Base-by-base conservation (phyloP, 805 yeast genomes). In the Kregervanrija delftensis region DNA sequence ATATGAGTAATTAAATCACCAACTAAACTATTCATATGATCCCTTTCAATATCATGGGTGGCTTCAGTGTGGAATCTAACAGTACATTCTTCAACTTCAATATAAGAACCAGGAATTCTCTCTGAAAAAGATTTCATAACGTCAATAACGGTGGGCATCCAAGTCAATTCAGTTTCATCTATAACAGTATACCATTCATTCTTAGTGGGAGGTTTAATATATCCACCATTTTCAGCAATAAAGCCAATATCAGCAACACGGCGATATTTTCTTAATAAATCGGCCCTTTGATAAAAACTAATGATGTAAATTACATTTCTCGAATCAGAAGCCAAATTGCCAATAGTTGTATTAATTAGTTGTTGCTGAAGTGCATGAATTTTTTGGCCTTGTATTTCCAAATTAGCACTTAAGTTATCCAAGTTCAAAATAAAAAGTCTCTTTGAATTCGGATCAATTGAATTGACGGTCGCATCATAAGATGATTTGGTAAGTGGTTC, bases 151-250 rank as follows among this genome's bases (percentile, higher is more conserved):
- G 76, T 72, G 3, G 73, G 71, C 61, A 80, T 72, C 89, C 91
- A 84, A 14, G 66, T 66, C 50, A 73, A 63, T 43, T 71, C 68
- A 30, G 69, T 75, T 48, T 77, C 77, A 46, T 77, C 76, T 30
- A 79, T 77, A 16, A 83, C 68, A 2, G 83, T 72, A 40, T 74
- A 64, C 95, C 95, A 87, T 11, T 68, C 63, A 12, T 68, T 63
- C 28, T 67, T 51, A 15, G 76, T 72, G 12, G 74, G 73, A 14
- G 78, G 56, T 59, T 76, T 81, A 32, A 91, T 72, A 55, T 76
- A 87, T 0, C 88, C 95, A 33, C 98, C 98, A 58, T 83, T 82
- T 62, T 90, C 98, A 1, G 96, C 95, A 50, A 91, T 80, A 42
- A 91, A 68, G 0, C 97, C 97, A 30, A 90, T 57, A 35, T 77